phyloP scores from a whole-genome alignment of 805 yeast genomes.

The Cyberlindnera sargentensis region DNA sequence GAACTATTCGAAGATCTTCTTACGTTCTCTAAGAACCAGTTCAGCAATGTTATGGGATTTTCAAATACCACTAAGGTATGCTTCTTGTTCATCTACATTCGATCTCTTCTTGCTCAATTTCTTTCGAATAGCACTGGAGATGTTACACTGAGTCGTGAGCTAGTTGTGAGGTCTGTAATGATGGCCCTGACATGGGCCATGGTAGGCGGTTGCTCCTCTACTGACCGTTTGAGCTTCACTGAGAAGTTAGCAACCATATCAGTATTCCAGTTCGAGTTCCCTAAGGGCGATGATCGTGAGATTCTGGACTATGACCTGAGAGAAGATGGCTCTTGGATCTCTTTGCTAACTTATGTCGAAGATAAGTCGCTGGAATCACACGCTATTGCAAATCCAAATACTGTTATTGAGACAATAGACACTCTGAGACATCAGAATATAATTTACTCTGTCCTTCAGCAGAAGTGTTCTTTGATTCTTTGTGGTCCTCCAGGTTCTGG shows the following conservation, averaged over 20 bases:
- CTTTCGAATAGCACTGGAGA: background rate
- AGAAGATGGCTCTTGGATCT: constrained; percentile 47
- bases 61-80: background rate
- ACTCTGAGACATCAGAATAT: constrained; percentile 61
- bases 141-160: background rate
- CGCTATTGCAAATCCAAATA: constrained; percentile 49
- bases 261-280: constrained; percentile 16
- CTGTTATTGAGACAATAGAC: constrained; percentile 74
- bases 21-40: background rate
- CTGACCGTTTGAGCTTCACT: constrained; percentile 34
- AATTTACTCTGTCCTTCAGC: constrained; percentile 47
- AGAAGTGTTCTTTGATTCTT: constrained; percentile 55
- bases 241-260: constrained; percentile 18
- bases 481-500: constrained; percentile 99
- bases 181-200: constrained; percentile 53
- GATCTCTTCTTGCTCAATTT: background rate
- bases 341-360: constrained; percentile 41
- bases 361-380: constrained; percentile 27
- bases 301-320: constrained; percentile 32
- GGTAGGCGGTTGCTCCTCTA: constrained; percentile 45
- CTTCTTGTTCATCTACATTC: background rate
- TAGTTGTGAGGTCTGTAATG: constrained; percentile 16
- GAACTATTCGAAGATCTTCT: background rate
- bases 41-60: constrained; percentile 9
- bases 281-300: constrained; percentile 18